Evolutionary conservation across 495 filamentous ascomycete species (phyloP).

Genomic region (Hyaloscypha finlandica): DNA sequence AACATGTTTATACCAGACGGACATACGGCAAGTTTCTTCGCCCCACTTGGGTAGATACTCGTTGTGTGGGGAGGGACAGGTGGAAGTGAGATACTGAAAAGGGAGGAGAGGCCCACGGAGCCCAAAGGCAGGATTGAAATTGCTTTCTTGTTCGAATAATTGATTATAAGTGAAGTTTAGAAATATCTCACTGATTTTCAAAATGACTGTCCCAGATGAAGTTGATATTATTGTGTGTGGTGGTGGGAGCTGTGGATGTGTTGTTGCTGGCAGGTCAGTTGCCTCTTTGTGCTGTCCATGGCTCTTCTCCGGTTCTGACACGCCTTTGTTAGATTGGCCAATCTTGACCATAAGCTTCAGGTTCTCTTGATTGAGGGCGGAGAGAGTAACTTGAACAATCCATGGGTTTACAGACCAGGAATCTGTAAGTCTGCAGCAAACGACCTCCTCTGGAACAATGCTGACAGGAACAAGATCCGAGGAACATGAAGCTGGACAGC

Average conservation of each 20-base stretch:
- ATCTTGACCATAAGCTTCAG: slow-evolving; percentile 77
- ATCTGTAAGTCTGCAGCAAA: slow-evolving; percentile 48
- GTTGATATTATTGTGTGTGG: slow-evolving; percentile 85
- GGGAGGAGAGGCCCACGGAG: slow-evolving; percentile 3
- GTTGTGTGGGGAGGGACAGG: slow-evolving; percentile 12
- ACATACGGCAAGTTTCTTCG: not conserved
- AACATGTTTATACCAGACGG: not conserved
- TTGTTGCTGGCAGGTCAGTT: slow-evolving; percentile 66
- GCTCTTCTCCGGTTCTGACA: no score
- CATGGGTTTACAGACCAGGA: slow-evolving; percentile 78
- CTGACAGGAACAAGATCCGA: slow-evolving; percentile 46
- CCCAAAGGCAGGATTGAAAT: not conserved
- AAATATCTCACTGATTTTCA: slow-evolving; percentile 7
- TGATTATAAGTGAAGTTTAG: not conserved
- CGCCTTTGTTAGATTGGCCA: slow-evolving; percentile 57
- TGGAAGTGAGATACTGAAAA: slow-evolving; percentile 1
- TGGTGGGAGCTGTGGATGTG: slow-evolving; percentile 70
- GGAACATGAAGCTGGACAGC: slow-evolving; percentile 81
- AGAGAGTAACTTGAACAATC: slow-evolving; percentile 80
- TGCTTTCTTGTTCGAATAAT: not conserved
- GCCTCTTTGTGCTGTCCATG: not conserved
- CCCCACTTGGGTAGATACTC: not conserved
- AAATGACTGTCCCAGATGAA: slow-evolving; percentile 61
- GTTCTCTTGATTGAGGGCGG: slow-evolving; percentile 79
- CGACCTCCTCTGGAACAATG: not conserved